phyloP scores from a whole-genome alignment of 495 filamentous ascomycete species.

The Neurospora sp. region DNA sequence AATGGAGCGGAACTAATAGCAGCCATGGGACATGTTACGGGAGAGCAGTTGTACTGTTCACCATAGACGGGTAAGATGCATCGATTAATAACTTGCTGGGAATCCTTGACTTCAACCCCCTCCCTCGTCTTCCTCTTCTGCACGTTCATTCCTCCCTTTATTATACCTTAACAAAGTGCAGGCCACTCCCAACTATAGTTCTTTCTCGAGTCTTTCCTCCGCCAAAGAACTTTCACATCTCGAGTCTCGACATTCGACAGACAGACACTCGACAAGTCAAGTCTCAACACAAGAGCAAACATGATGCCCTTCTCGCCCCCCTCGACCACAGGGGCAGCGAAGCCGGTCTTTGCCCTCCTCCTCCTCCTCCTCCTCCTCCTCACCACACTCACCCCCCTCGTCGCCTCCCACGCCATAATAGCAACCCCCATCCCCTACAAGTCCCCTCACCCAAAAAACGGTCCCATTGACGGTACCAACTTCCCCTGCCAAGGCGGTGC shows the following conservation, averaged over 20 bases:
- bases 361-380: not conserved
- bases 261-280: not conserved
- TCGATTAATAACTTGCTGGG: not conserved
- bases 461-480: slow-evolving; percentile 36
- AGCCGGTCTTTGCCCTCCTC: not conserved
- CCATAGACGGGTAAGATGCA: not conserved
- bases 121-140: not conserved
- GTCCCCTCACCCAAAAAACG: slow-evolving; percentile 8
- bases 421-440: slow-evolving; percentile 9
- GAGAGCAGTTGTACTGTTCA: not conserved
- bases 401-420: slow-evolving; percentile 17
- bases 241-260: not conserved
- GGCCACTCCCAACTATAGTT: not conserved
- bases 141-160: not conserved
- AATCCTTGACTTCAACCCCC: not conserved
- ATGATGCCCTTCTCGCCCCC: not conserved
- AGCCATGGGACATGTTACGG: not conserved
- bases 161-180: not conserved
- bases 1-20: not conserved
- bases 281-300: not conserved
- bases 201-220: not conserved
- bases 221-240: not conserved
- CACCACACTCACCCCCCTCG: not conserved
- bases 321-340: not conserved
- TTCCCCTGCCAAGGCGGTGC: slow-evolving; percentile 60